Conservation (phyloP, 306 rosid species). For the Quercus bicolor region DNA sequence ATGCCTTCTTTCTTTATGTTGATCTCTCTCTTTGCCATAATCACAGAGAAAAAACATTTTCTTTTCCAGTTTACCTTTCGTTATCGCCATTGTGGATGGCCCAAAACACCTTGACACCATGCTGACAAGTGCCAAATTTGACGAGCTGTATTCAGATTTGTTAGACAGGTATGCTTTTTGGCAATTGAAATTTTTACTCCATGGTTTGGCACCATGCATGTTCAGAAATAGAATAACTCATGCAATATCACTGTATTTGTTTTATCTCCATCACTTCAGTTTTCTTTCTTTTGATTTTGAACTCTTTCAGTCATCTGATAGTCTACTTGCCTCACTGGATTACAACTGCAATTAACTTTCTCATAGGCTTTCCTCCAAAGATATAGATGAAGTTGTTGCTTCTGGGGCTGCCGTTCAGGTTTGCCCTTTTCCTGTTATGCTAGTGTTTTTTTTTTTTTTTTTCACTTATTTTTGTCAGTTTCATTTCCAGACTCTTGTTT, state of each 20-base stretch:
- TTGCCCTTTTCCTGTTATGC: background rate
- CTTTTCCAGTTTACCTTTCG: slow-evolving; percentile 74
- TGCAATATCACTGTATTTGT: background rate
- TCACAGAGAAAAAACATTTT: background rate
- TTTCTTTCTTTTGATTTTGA: too few relatives aligned
- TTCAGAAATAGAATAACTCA: too few relatives aligned
- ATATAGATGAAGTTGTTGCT: slow-evolving; percentile 93
- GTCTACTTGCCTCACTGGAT: background rate
- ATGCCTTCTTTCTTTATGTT: background rate
- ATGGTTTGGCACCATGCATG: too few relatives aligned
- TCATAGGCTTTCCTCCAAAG: slow-evolving; percentile 45
- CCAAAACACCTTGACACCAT: slow-evolving; percentile 95
- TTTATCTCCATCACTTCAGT: background rate
- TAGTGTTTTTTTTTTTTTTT: too few relatives aligned
- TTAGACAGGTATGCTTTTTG: slow-evolving; percentile 64
- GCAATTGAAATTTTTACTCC: background rate
- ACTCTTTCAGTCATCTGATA: background rate
- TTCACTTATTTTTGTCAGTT: slow-evolving; percentile 3
- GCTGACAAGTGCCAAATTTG: slow-evolving; percentile 81
- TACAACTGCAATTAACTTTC: background rate
- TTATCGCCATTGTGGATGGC: slow-evolving; percentile 83
- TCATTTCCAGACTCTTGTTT: background rate
- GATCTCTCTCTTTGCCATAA: background rate
- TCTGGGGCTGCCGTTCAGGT: slow-evolving; percentile 96
- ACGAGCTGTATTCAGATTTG: slow-evolving; percentile 83